A percentile compares a stretch with the other conserved stretches of the same genome.
These are phyloP conservation scores for Suillus decipiens DNA, from an alignment of 768 basidiomycete species.

Conservation along the genomic window DNA sequence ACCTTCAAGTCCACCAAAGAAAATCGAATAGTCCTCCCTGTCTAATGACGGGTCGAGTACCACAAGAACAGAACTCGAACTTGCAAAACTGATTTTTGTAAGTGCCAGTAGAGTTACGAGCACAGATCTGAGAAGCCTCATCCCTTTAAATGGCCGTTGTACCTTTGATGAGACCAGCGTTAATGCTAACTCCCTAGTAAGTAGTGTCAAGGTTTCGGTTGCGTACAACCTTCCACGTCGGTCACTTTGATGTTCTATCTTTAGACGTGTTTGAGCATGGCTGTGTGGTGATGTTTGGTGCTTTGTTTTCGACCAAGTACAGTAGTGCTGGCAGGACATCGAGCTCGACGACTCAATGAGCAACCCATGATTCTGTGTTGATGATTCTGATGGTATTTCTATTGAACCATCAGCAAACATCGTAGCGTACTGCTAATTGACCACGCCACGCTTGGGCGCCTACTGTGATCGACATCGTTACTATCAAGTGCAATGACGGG, in stretches of 20 bases:
- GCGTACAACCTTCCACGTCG: slow-evolving; percentile 23
- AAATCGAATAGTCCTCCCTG: slow-evolving; percentile 72
- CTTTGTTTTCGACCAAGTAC: neutral
- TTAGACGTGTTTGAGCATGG: slow-evolving; percentile 21
- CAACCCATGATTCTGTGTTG: neutral
- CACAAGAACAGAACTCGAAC: slow-evolving; percentile 85
- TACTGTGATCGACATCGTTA: neutral
- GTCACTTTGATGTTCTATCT: slow-evolving; percentile 12
- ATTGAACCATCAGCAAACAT: neutral
- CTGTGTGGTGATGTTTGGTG: slow-evolving; percentile 15
- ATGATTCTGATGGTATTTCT: neutral
- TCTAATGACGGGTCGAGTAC: slow-evolving; percentile 75
- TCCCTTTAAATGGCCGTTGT: slow-evolving; percentile 10
- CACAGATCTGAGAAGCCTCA: slow-evolving; percentile 31
- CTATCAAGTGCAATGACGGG: neutral
- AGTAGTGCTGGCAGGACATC: neutral
- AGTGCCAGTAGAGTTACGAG: slow-evolving; percentile 33
- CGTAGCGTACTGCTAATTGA: neutral
- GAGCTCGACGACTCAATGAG: neutral
- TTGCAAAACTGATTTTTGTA: slow-evolving; percentile 40
- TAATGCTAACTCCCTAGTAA: neutral
- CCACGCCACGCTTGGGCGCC: neutral
- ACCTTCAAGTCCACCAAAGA: slow-evolving; percentile 83
- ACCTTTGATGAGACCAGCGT: neutral
- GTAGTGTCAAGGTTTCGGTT: neutral